Conservation (phyloP, 225 moss, liverwort and hornwort genomes). For the Polytrichum formosum region DNA sequence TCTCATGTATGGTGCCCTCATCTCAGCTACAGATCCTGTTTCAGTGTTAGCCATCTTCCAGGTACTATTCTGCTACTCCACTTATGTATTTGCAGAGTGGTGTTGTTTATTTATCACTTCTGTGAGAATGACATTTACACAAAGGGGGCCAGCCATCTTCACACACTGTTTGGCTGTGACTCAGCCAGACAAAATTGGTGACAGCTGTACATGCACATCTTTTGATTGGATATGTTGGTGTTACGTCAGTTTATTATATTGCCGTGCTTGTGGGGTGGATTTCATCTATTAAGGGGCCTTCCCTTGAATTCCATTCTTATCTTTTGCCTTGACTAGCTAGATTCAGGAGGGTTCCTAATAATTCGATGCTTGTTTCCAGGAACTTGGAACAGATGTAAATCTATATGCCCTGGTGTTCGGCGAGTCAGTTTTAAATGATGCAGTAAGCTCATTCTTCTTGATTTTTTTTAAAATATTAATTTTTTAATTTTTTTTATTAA, state of each 20-base stretch:
- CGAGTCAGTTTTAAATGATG: conserved; percentile 97
- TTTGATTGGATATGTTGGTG: no score
- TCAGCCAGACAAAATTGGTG: no score
- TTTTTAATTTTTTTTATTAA: no score
- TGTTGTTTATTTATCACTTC: conserved; percentile 13
- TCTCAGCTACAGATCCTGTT: conserved; percentile 99
- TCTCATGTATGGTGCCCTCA: conserved; percentile 94
- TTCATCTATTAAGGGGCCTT: not conserved
- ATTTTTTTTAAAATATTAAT: no score
- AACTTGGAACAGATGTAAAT: conserved; percentile 94
- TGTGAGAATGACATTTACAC: no score
- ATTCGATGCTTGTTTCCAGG: conserved; percentile 35
- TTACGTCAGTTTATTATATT: no score
- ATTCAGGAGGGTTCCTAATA: not conserved
- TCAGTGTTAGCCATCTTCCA: conserved; percentile 96
- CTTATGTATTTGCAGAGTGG: conserved; percentile 5
- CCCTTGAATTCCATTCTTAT: conserved; percentile 2
- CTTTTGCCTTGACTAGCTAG: not conserved
- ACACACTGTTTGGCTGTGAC: no score
- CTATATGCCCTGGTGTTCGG: conserved; percentile 97
- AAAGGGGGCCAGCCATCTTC: no score
- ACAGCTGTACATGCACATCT: no score
- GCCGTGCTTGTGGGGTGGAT: no score
- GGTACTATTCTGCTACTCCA: conserved; percentile 30
- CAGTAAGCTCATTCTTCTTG: conserved; percentile 40